Base-by-base conservation (phyloP, 1,284 basidiomycete species). In the Neolentinus lepideus region DNA sequence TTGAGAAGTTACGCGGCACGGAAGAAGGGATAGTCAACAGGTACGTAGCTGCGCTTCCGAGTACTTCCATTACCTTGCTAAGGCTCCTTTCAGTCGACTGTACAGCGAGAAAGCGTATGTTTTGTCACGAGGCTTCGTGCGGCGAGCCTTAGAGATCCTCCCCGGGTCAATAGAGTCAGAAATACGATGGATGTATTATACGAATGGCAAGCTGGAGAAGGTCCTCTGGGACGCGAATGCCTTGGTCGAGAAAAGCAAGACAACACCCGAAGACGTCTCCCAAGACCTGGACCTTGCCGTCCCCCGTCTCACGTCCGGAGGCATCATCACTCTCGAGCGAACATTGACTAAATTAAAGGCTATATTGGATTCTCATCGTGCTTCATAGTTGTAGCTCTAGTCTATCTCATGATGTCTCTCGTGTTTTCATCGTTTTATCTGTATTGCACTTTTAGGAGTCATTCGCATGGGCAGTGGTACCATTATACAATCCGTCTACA, bases 31-130 rank as follows among this genome's bases (percentile, higher is more conserved):
- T 79, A 51, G 82, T 94, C 58, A 96, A 94, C 67, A 88, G 83
- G 84, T 83, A 29, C 51, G 71, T 58, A 16, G 47, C 24, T n/a
- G 47, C 54, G 21, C 56, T 25, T 50, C 53, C 27, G 47, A 9
- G 9, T 8, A 14, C 8, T 25, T 50, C 11, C 27, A 6, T 50
- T n/a, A n/a, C n/a, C 24, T n/a, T 14, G 14, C 25, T 21, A n/a
- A 50, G 8, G 24, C 61, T 25, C 57, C 12, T 45, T 48, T 1
- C 59, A 90, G 89, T 64, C 88, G 90, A 50, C 67, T 93, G 9
- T 94, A 94, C 71, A 92, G 78, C 67, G 94, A 97, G 70, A 95
- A 94, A 70, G 93, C 93, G 1, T 97, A 91, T 64, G 90, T 96
- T 43, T 78, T 96, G 27, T 92, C 94, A 4, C 79, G 94, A 26